These are phyloP conservation scores for Urostyla sp. DNA, from an alignment of 73 alveolate species.

Conservation along the genomic window DNA sequence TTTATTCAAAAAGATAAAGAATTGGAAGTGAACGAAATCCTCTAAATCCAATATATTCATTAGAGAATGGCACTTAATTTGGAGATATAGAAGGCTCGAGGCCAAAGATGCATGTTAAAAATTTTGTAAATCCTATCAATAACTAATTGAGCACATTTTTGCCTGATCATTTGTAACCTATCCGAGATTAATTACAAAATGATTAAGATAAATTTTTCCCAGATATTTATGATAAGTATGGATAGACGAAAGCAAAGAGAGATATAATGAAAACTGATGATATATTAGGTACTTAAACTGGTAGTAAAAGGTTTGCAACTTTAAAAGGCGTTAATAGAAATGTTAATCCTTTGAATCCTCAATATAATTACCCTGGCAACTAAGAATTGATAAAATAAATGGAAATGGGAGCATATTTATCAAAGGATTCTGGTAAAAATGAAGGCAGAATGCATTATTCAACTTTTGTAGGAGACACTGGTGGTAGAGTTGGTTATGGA, in stretches of 20 bases:
- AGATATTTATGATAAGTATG: background rate
- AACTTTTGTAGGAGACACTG: too few species aligned
- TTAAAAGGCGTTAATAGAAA: background rate
- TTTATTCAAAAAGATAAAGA: background rate
- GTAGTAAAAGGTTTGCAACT: background rate
- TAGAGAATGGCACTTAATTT: background rate
- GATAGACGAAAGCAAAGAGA: background rate
- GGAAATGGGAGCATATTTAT: too few species aligned
- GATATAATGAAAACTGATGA: constrained; percentile 14
- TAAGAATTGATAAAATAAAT: background rate
- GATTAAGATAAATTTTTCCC: background rate
- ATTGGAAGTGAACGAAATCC: constrained; percentile 4
- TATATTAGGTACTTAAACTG: constrained; percentile 18
- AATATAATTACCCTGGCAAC: constrained; percentile 15
- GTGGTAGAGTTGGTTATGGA: too few species aligned
- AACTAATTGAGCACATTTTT: too few species aligned
- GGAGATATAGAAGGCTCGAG: constrained; percentile 32
- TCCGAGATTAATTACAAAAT: background rate
- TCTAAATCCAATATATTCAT: constrained; percentile 6
- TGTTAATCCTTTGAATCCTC: constrained; percentile 4
- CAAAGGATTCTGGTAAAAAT: too few species aligned
- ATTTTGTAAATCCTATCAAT: background rate
- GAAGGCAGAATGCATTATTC: too few species aligned
- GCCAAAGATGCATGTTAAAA: constrained; percentile 1
- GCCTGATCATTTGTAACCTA: too few species aligned